A percentile compares a stretch with the other conserved stretches of the same genome.
Conservation (phyloP, 768 basidiomycete genomes). For the Tricholoma flavovirens region DNA sequence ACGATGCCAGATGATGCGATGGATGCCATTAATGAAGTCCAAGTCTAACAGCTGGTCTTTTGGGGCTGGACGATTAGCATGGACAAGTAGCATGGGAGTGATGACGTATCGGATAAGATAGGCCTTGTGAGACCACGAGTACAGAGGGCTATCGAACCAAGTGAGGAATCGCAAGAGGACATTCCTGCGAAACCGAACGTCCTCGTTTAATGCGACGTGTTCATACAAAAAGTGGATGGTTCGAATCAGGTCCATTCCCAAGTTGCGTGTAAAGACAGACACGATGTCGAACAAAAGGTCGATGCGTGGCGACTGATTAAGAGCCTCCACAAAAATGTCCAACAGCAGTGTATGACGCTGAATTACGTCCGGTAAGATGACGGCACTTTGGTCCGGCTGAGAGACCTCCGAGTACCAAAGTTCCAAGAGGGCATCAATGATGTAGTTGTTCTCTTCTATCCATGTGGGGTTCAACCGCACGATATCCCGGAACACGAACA, state of each 20-base stretch:
- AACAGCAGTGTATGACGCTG: conserved; percentile 64
- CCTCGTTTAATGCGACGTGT: conserved; percentile 72
- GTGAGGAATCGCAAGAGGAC: conserved; percentile 79
- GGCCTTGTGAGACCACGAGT: conserved; percentile 73
- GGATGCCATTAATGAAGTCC: conserved; percentile 65
- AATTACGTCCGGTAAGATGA: conserved; percentile 42
- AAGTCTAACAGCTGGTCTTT: conserved; percentile 63
- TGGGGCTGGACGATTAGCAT: conserved; percentile 50
- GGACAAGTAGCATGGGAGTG: conserved; percentile 79
- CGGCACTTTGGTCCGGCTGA: conserved; percentile 37
- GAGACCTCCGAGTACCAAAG: conserved; percentile 62
- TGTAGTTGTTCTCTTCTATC: conserved; percentile 61
- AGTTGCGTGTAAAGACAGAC: conserved; percentile 70
- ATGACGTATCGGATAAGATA: conserved; percentile 77
- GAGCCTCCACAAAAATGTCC: conserved; percentile 69
- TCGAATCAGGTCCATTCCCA: conserved; percentile 75
- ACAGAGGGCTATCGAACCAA: conserved; percentile 67
- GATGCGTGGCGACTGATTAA: conserved; percentile 68
- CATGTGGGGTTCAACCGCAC: conserved; percentile 60
- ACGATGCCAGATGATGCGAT: conserved; percentile 77
- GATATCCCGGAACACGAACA: conserved; percentile 76
- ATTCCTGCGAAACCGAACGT: conserved; percentile 69
- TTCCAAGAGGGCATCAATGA: conserved; percentile 64
- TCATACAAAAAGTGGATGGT: conserved; percentile 82
- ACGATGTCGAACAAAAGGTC: conserved; percentile 88